phyloP scores from a whole-genome alignment of 2,329 filamentous ascomycete genomes.

The Verticillium tricorpus region DNA sequence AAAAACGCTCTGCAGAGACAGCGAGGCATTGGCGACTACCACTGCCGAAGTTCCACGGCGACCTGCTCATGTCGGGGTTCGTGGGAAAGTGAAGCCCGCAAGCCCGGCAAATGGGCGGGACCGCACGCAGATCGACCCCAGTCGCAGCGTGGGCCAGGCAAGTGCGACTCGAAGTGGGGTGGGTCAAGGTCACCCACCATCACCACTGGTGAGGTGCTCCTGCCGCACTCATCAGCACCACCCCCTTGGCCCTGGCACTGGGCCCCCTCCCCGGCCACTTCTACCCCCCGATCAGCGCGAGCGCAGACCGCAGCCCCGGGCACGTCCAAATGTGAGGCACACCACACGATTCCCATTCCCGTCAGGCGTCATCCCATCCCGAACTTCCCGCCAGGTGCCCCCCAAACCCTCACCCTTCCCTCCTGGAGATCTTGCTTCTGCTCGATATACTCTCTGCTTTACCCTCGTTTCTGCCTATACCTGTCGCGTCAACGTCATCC shows the following conservation, averaged over 20 bases:
- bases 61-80: not conserved
- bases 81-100: not conserved
- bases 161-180: not conserved
- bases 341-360: not conserved
- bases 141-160: not conserved
- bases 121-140: not conserved
- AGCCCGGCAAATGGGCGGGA: not conserved
- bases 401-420: not conserved
- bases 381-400: not conserved
- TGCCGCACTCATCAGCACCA: not conserved
- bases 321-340: not conserved
- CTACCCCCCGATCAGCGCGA: not conserved
- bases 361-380: not conserved
- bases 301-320: not conserved
- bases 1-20: not conserved
- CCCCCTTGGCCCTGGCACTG: not conserved
- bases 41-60: not conserved
- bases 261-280: not conserved
- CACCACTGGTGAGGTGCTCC: not conserved
- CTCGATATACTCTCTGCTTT: not conserved
- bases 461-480: not conserved
- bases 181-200: not conserved
- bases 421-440: not conserved
- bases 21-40: not conserved
- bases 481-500: constrained; percentile 6